Base-by-base conservation (phyloP, 768 basidiomycete genomes). In the Russula foetens region DNA sequence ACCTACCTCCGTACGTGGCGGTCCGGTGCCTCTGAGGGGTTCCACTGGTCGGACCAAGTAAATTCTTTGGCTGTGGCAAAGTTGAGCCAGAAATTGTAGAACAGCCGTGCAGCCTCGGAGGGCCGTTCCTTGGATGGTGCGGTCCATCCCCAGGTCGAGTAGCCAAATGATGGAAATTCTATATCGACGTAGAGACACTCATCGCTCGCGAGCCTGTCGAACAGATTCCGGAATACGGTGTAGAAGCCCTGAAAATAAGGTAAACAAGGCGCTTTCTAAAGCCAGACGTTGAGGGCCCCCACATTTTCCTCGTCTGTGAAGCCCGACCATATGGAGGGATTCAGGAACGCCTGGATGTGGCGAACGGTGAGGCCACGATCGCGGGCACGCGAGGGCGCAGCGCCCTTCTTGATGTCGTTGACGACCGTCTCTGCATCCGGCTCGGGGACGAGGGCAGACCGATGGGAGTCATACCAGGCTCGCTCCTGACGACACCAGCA, bases 391-490 rank as follows among this genome's bases (percentile, higher is more conserved):
- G 82, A 77, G 33, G 81, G 80, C 43, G 79, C 78, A 7, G 74
- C 73, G 17, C 95, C 95, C 59, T 75, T 81, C 53, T 84, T 82
- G 57, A 98, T 86, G 67, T 93, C 89, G 63, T 97, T 86, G 67
- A 92, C 90, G 17, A 96, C 85, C 3, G 79, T 81, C 46, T 88
- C 84, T 46, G 89, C 90, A 71, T 95, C 95, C 44, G 91, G 83
- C 67, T 90, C 88, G 3, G 89, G 88, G 19, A 78, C 76, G 7
- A 93, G 78, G 26, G 89, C 88, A 29, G 88, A 84, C 59, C 86
- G 85, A 71, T 98, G 96, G 5, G 85, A 85, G 73, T 99, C 97
- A 72, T 99, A 99, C 91, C 94, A 99, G 46, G 97, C 94, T 67
- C 97, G 80, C 79, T 98, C 96, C 90, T 96, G 56, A 52, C 47